These are phyloP conservation scores for Tetrahymena borealis DNA, from an alignment of 73 alveolate genomes.

Conservation along the genomic window DNA sequence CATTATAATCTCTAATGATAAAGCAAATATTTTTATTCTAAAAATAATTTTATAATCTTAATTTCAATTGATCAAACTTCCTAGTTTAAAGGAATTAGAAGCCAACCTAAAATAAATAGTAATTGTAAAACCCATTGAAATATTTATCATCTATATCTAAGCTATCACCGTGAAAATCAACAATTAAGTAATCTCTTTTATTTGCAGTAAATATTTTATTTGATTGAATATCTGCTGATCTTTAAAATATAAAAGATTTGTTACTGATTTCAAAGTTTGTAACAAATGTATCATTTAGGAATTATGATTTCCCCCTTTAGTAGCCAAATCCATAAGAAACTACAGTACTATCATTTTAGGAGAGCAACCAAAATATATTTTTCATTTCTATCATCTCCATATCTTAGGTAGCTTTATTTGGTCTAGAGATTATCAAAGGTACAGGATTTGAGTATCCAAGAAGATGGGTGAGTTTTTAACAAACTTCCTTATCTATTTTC, in stretches of 20 bases:
- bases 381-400: not conserved
- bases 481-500: not conserved
- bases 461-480: not conserved
- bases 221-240: not conserved
- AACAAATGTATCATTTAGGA: not conserved
- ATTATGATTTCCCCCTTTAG: not conserved
- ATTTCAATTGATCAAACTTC: too few relatives aligned
- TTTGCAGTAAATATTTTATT: not conserved
- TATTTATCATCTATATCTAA: not conserved
- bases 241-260: not conserved
- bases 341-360: not conserved
- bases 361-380: not conserved
- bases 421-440: not conserved
- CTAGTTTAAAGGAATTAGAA: too few relatives aligned
- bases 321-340: not conserved
- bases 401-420: not conserved
- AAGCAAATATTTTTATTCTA: too few relatives aligned
- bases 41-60: too few relatives aligned
- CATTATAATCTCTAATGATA: too few relatives aligned
- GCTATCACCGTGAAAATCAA: not conserved
- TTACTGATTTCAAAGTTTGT: not conserved
- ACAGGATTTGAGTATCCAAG: not conserved
- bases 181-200: not conserved
- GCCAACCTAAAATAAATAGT: not conserved
- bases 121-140: not conserved